Evolutionary conservation across 352 stramenopile genomes (phyloP).

Genomic region (Pythium folliculosum): DNA sequence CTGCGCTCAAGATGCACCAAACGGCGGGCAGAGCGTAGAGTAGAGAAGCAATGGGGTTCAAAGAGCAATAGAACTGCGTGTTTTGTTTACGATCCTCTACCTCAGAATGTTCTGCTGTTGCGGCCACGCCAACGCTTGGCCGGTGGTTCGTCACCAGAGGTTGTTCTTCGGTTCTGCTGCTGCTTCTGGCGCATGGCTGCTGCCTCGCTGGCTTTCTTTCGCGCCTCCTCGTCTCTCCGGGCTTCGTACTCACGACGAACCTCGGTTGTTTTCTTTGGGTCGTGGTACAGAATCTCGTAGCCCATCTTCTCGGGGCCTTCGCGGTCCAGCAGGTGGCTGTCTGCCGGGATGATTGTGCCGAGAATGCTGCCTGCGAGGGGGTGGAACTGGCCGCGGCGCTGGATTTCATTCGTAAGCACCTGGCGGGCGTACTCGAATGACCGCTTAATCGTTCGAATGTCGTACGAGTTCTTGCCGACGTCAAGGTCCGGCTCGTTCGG

Average conservation of each 20-base stretch:
- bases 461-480: conserved; percentile 92
- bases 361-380: conserved; percentile 67
- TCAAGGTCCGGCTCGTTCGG: conserved; percentile 91
- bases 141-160: conserved; percentile 37
- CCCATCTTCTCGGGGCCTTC: conserved; percentile 56
- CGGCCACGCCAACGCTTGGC: conserved; percentile 68
- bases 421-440: conserved; percentile 89
- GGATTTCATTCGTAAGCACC: conserved; percentile 74
- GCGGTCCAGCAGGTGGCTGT: conserved; percentile 66
- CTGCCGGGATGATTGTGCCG: conserved; percentile 69
- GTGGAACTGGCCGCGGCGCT: conserved; percentile 66
- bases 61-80: conserved; percentile 1
- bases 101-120: conserved; percentile 25
- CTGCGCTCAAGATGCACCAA: conserved; percentile 15
- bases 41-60: not conserved
- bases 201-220: conserved; percentile 45
- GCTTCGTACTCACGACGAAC: conserved; percentile 66
- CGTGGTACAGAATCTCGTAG: conserved; percentile 71
- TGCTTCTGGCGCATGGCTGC: conserved; percentile 32
- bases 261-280: conserved; percentile 66
- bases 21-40: not conserved
- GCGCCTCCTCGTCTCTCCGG: conserved; percentile 53
- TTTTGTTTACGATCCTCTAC: conserved; percentile 7
- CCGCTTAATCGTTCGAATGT: conserved; percentile 89
- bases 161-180: conserved; percentile 32